A percentile compares a stretch with the other conserved stretches of the same genome.
Evolutionary conservation across 805 yeast genomes (phyloP).

Genomic region (Priceomyces castillae): DNA sequence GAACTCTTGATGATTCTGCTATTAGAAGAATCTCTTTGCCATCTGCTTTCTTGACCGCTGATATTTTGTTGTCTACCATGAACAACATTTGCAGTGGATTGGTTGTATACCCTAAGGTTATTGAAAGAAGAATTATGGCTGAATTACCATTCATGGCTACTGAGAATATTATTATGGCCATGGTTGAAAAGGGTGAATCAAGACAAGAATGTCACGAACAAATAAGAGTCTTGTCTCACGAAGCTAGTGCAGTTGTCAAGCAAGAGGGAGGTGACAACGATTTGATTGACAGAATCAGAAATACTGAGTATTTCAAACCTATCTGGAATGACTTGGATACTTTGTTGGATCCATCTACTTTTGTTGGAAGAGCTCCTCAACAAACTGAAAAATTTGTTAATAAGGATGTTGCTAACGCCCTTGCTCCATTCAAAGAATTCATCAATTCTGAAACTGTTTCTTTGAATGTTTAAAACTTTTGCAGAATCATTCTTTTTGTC

Average conservation of each 20-base stretch:
- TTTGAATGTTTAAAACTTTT: slow-evolving; percentile 58
- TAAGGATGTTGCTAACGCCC: slow-evolving; percentile 79
- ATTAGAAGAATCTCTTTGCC: slow-evolving; percentile 96
- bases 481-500: not conserved
- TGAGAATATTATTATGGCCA: slow-evolving; percentile 98
- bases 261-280: slow-evolving; percentile 99
- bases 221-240: slow-evolving; percentile 94
- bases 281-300: slow-evolving; percentile 81
- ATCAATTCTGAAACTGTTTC: slow-evolving; percentile 69
- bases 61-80: slow-evolving; percentile 84
- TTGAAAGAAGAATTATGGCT: slow-evolving; percentile 89
- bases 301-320: slow-evolving; percentile 80
- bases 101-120: slow-evolving; percentile 98
- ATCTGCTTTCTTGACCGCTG: slow-evolving; percentile 94
- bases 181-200: slow-evolving; percentile 97
- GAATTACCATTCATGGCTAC: slow-evolving; percentile 99
- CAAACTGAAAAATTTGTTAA: slow-evolving; percentile 92
- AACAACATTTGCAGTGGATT: slow-evolving; percentile 91
- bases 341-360: slow-evolving; percentile 87
- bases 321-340: slow-evolving; percentile 79
- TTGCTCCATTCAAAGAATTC: slow-evolving; percentile 58
- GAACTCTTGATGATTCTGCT: slow-evolving; percentile 97
- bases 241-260: slow-evolving; percentile 95
- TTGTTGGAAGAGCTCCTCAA: slow-evolving; percentile 97
- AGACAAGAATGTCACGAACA: slow-evolving; percentile 98